A percentile compares a stretch with the other conserved stretches of the same genome.
Evolutionary conservation across 2,329 filamentous ascomycete genomes (phyloP).

Genomic region (Cytospora piceae): DNA sequence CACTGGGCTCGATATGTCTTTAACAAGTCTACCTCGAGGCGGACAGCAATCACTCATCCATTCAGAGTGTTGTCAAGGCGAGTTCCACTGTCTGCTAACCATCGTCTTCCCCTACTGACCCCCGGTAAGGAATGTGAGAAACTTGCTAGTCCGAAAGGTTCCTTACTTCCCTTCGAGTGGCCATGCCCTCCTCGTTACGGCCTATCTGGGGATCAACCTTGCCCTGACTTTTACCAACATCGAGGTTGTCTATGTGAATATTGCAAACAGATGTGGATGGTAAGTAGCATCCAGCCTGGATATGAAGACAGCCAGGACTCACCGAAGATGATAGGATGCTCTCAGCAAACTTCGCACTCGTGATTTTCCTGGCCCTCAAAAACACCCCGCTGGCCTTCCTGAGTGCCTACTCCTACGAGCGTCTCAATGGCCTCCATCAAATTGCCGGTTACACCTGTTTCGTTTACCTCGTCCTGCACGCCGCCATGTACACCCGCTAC

Average conservation of each 20-base stretch:
- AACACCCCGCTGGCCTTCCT: constrained; percentile 61
- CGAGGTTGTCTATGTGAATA: constrained; percentile 29
- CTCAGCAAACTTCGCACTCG: constrained; percentile 51
- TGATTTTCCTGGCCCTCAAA: constrained; percentile 59
- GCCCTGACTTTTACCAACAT: constrained; percentile 39
- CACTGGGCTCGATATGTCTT: constrained; percentile 26
- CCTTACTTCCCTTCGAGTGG: constrained; percentile 41
- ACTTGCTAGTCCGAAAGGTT: constrained; percentile 38
- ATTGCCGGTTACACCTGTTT: constrained; percentile 56
- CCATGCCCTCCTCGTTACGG: constrained; percentile 38
- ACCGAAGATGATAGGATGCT: constrained; percentile 34
- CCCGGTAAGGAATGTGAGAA: constrained; percentile 34
- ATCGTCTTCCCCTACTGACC: neutral
- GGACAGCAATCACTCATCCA: neutral
- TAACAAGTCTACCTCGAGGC: constrained; percentile 9
- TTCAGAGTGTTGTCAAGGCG: constrained; percentile 22
- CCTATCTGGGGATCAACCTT: constrained; percentile 40
- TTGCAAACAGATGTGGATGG: constrained; percentile 41
- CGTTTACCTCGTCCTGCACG: constrained; percentile 50
- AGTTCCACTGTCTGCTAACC: neutral
- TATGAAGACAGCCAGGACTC: neutral
- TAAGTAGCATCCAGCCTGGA: constrained; percentile 30
- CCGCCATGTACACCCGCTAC: constrained; percentile 46
- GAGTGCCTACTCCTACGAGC: constrained; percentile 60
- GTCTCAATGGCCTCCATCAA: constrained; percentile 61